Conservation (phyloP, 2,329 filamentous ascomycete species). For the Cercospora beticola region DNA sequence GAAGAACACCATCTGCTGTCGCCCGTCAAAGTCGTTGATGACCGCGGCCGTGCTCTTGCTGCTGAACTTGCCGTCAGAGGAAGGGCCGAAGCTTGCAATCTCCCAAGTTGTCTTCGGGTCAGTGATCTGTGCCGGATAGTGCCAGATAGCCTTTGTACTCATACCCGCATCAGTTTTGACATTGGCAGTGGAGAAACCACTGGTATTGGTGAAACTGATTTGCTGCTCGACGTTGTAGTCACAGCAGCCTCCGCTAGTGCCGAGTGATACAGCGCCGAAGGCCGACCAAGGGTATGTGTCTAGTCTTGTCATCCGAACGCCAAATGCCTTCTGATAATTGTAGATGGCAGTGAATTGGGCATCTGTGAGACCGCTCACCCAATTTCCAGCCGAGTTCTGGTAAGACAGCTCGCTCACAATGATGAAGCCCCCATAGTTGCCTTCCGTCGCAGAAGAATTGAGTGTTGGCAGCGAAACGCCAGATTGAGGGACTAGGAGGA, state of each 20-base stretch:
- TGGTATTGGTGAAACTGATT: constrained; percentile 15
- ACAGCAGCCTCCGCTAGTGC: constrained; percentile 10
- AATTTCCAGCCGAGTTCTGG: constrained; percentile 9
- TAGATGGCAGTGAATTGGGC: constrained; percentile 12
- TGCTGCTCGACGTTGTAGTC: constrained; percentile 10
- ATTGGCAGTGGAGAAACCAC: constrained; percentile 4
- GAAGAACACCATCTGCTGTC: constrained; percentile 18
- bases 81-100: constrained; percentile 6
- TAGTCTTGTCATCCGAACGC: constrained; percentile 13
- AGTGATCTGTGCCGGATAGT: constrained; percentile 11
- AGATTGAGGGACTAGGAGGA: constrained; percentile 5
- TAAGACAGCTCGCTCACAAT: constrained; percentile 15
- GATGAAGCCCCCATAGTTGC: constrained; percentile 17
- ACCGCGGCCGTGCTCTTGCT: constrained; percentile 8
- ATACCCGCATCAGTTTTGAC: constrained; percentile 7
- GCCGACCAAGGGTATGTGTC: constrained; percentile 15
- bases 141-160: constrained; percentile 14
- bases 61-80: background rate
- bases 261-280: constrained; percentile 8
- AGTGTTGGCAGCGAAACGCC: constrained; percentile 5
- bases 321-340: constrained; percentile 13
- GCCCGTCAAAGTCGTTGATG: constrained; percentile 13
- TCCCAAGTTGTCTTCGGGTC: constrained; percentile 12
- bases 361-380: constrained; percentile 9
- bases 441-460: constrained; percentile 3